These are phyloP conservation scores for Hanseniaspora valbyensis DNA, from an alignment of 805 yeast genomes.

Conservation along the genomic window DNA sequence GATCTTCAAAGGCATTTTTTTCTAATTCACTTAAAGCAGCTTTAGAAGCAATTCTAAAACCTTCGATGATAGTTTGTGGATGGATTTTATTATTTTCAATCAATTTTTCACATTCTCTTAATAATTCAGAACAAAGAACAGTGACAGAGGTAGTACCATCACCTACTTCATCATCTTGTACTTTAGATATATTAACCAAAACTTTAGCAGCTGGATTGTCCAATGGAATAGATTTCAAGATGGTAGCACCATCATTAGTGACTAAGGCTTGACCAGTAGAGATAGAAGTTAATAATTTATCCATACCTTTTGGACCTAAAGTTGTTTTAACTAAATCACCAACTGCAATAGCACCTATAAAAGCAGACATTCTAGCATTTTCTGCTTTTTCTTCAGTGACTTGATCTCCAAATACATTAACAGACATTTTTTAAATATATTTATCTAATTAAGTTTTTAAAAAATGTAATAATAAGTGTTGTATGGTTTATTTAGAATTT, in stretches of 20 bases:
- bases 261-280: conserved; percentile 67
- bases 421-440: conserved; percentile 31
- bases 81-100: conserved; percentile 80
- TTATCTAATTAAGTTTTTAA: not conserved
- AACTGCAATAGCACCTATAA: conserved; percentile 97
- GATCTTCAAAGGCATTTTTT: conserved; percentile 54
- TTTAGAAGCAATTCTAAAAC: conserved; percentile 76
- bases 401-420: conserved; percentile 91
- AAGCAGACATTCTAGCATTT: conserved; percentile 93
- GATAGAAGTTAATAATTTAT: conserved; percentile 80
- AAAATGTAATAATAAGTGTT: not conserved
- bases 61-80: conserved; percentile 95
- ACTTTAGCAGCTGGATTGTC: conserved; percentile 97
- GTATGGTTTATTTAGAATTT: not conserved
- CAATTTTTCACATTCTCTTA: conserved; percentile 88
- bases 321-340: conserved; percentile 94
- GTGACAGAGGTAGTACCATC: conserved; percentile 98
- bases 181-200: conserved; percentile 84
- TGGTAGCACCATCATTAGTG: conserved; percentile 98
- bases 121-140: conserved; percentile 75
- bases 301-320: conserved; percentile 98
- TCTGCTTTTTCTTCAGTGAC: conserved; percentile 97
- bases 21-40: conserved; percentile 80
- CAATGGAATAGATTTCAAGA: conserved; percentile 81
- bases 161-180: conserved; percentile 97